Conservation (phyloP, 495 filamentous ascomycete genomes). For the Ascobolus immersus region DNA sequence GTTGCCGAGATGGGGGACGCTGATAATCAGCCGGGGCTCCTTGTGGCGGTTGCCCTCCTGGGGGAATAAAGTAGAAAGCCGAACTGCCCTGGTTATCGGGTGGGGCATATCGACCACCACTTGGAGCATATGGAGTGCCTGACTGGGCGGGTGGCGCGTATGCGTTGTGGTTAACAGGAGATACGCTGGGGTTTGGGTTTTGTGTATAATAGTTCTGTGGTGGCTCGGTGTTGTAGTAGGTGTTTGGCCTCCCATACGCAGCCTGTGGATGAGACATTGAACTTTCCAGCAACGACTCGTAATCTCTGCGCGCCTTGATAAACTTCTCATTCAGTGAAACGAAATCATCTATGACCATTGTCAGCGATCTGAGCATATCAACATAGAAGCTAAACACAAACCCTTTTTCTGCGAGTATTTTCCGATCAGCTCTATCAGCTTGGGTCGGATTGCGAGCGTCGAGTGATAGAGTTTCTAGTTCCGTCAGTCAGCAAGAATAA, state of each 20-base stretch:
- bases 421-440: conserved; percentile 91
- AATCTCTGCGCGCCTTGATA: conserved; percentile 91
- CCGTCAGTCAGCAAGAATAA: conserved; percentile 4
- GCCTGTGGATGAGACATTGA: conserved; percentile 78
- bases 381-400: conserved; percentile 14
- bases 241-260: conserved; percentile 44
- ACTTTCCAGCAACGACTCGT: conserved; percentile 79
- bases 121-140: not conserved
- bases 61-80: too few species aligned
- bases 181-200: conserved; percentile 14
- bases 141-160: conserved; percentile 19
- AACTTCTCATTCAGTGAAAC: conserved; percentile 97
- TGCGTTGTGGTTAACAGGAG: conserved; percentile 15
- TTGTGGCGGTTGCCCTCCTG: too few species aligned
- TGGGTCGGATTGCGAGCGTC: conserved; percentile 78
- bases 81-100: too few species aligned
- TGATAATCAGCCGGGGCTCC: not conserved
- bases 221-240: conserved; percentile 23
- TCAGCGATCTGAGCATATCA: conserved; percentile 5
- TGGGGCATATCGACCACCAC: not conserved
- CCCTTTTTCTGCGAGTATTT: conserved; percentile 99
- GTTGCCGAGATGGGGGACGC: conserved; percentile 15
- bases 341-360: conserved; percentile 49
- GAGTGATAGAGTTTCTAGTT: conserved; percentile 62
- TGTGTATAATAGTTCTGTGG: conserved; percentile 18